Conservation (phyloP, 2,329 filamentous ascomycete species). For the Aciculosporium take region DNA sequence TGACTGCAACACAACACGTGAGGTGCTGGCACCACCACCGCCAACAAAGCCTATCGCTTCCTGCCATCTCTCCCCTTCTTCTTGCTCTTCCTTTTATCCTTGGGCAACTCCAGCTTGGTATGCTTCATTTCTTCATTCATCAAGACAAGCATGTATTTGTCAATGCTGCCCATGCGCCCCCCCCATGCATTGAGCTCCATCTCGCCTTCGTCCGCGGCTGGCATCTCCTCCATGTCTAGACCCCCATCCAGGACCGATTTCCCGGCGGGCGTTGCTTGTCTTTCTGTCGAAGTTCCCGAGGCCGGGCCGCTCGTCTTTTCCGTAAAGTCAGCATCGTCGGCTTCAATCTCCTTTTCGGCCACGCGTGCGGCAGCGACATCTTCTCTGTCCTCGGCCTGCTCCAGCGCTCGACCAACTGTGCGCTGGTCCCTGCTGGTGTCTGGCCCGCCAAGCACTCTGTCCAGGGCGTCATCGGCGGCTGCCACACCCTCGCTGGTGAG, state of each 20-base stretch:
- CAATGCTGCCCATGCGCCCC: constrained; percentile 44
- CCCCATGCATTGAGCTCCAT: constrained; percentile 47
- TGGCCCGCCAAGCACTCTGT: constrained; percentile 60
- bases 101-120: constrained; percentile 47
- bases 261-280: constrained; percentile 36
- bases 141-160: constrained; percentile 59
- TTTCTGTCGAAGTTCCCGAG: constrained; percentile 35
- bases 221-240: constrained; percentile 17
- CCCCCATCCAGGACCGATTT: constrained; percentile 20
- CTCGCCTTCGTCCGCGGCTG: constrained; percentile 17
- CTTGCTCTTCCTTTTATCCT: constrained; percentile 49
- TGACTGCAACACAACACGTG: no score
- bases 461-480: constrained; percentile 70
- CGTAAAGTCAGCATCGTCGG: constrained; percentile 73
- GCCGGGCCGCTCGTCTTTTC: constrained; percentile 39
- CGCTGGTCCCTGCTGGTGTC: constrained; percentile 47
- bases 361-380: constrained; percentile 78
- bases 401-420: constrained; percentile 57
- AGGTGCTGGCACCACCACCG: not conserved
- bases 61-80: constrained; percentile 44
- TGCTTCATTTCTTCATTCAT: constrained; percentile 50
- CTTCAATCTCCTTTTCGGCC: constrained; percentile 78
- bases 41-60: constrained; percentile 23
- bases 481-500: constrained; percentile 38
- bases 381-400: constrained; percentile 83